Conservation (phyloP, 2,329 filamentous ascomycete genomes). For the Penicillium frequentans region DNA sequence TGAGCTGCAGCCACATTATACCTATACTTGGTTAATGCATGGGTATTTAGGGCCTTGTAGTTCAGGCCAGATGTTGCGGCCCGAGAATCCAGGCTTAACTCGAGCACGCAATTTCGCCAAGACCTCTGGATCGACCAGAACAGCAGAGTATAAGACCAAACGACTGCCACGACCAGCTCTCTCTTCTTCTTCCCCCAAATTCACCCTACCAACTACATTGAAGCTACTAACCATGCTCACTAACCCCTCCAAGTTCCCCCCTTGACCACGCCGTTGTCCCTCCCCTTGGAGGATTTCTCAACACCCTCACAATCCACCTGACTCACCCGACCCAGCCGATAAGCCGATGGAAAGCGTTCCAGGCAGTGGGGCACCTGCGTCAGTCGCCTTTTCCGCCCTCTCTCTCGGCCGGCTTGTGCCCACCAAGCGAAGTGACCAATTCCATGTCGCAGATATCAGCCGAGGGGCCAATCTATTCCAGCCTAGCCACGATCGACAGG, state of each 20-base stretch:
- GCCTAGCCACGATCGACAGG: background rate
- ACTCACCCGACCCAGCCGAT: conserved; percentile 19
- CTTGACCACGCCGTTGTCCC: background rate
- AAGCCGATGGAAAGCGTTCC: conserved; percentile 27
- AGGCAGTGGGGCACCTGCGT: conserved; percentile 25
- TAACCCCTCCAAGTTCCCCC: background rate
- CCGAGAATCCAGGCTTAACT: background rate
- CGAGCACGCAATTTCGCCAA: conserved; percentile 39
- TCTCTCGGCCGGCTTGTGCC: conserved; percentile 14
- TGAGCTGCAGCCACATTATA: too few relatives aligned
- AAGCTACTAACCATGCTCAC: background rate
- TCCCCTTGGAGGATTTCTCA: background rate
- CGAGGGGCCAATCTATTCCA: background rate
- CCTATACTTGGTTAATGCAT: too few relatives aligned
- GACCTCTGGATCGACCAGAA: conserved; percentile 17
- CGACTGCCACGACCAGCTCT: conserved; percentile 17
- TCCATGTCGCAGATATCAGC: background rate
- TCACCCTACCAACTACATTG: background rate
- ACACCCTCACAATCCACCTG: background rate
- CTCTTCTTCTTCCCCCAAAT: conserved; percentile 1
- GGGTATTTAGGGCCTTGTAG: background rate
- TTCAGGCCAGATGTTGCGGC: background rate
- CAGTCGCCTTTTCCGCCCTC: background rate
- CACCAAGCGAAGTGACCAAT: background rate
- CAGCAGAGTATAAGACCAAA: conserved; percentile 29